A percentile compares a stretch with the other conserved stretches of the same genome.
Conservation (phyloP, 2,329 filamentous ascomycete species). For the Ustulina deusta region DNA sequence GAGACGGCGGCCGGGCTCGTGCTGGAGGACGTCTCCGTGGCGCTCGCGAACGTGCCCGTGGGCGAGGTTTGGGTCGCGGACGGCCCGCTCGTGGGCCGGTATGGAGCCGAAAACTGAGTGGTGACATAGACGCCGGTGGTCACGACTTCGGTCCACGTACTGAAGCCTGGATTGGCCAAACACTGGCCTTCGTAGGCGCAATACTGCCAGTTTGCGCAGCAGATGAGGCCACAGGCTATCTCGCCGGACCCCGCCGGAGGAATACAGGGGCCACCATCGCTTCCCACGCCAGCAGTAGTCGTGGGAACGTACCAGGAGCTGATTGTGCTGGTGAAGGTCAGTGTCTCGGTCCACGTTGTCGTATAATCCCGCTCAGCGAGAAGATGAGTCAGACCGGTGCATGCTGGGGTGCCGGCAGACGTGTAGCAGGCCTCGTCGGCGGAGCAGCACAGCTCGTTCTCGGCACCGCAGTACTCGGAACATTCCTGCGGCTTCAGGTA, state of each 20-base stretch:
- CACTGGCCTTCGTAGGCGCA: slow-evolving; percentile 73
- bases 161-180: slow-evolving; percentile 63
- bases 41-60: slow-evolving; percentile 61
- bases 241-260: slow-evolving; percentile 64
- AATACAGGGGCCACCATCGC: slow-evolving; percentile 60
- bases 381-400: slow-evolving; percentile 51
- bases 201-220: slow-evolving; percentile 77
- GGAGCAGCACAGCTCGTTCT: slow-evolving; percentile 68
- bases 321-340: slow-evolving; percentile 70
- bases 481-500: slow-evolving; percentile 65
- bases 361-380: slow-evolving; percentile 56
- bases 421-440: slow-evolving; percentile 65
- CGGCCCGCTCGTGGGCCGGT: slow-evolving; percentile 64
- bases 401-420: slow-evolving; percentile 62
- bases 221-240: slow-evolving; percentile 74
- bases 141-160: slow-evolving; percentile 56
- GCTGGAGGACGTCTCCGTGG: slow-evolving; percentile 64
- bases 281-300: slow-evolving; percentile 53
- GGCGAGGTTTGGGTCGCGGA: slow-evolving; percentile 63
- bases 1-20: slow-evolving; percentile 57
- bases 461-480: slow-evolving; percentile 64
- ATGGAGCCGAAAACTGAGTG: slow-evolving; percentile 65
- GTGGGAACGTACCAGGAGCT: slow-evolving; percentile 63
- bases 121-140: slow-evolving; percentile 62
- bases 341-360: slow-evolving; percentile 71